Evolutionary conservation across 2,329 filamentous ascomycete species (phyloP), one percentile per base, ranked within the genome.

Genomic region (Colletotrichum sp.): DNA sequence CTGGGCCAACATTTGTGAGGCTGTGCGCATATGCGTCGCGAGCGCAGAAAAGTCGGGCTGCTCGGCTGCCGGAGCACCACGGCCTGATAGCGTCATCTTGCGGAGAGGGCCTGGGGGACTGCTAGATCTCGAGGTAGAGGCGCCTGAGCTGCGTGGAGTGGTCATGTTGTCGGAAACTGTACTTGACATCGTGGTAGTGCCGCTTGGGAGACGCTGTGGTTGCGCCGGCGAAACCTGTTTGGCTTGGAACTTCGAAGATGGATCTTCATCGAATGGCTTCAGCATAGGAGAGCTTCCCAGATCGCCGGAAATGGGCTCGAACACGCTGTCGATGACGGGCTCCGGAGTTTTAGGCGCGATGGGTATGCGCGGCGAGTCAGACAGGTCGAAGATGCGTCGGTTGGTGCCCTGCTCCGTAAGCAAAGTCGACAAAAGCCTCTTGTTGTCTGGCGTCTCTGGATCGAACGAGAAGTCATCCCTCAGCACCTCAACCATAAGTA

Each of bases 1-100:
- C 80, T 97, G 95, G 16, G 95, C 94, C 59, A 97, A 88, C 95
- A 97, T 97, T 83, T 96, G 94, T 16, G 95, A 95, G 6, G 95
- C 95, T 6, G 95, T 96, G 24, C 95, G 92, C 95, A 97, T 97
- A 83, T 97, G 95, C 15, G 95, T 96, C 15, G 95, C 95, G 36
- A 97, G 86, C 4, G 95, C 95, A 13, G 94, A 95, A 79, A 96
- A 94, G 81, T 97, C 95, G 2, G 94, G 93, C 81, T 95, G 94
- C 75, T 96, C 94, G 13, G 87, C 85, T 18, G 90, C 86, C 30
- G 87, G 88, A 78, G 89, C 90, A 64, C 90, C 88, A 68, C 88
- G 88, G 62, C 88, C 86, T 21, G 90, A 87, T 30, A 94, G 79
- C 6, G 92, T 92, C 88, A 92, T 90, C 82, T 91, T 92, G 71